These are phyloP conservation scores for Ajuga chamaepitys DNA, from an alignment of 257 asterid genomes.

Conservation along the genomic window DNA sequence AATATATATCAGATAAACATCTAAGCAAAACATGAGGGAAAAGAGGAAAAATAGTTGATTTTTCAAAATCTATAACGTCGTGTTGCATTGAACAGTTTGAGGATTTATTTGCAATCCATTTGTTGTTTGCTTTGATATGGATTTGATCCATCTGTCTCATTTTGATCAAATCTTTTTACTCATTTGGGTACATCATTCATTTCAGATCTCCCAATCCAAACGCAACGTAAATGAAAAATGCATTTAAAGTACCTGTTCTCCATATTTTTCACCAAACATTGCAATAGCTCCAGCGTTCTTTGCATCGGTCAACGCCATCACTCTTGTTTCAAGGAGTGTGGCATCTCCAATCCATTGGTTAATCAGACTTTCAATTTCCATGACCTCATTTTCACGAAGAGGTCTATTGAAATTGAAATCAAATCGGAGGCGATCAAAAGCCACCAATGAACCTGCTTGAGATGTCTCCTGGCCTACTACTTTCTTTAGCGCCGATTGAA, in stretches of 20 bases:
- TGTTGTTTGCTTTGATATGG: no score
- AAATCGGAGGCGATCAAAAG: constrained; percentile 85
- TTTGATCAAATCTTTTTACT: no score
- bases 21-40: background rate
- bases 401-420: constrained; percentile 90
- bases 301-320: constrained; percentile 76
- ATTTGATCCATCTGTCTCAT: no score
- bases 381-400: constrained; percentile 58
- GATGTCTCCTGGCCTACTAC: constrained; percentile 89
- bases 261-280: constrained; percentile 97
- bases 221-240: no score
- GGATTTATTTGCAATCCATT: no score
- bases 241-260: constrained; percentile 94
- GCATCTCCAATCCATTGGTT: constrained; percentile 87
- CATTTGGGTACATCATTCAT: no score
- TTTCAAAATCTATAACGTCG: background rate
- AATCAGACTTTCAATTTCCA: constrained; percentile 67
- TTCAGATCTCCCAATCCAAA: no score
- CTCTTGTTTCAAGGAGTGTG: constrained; percentile 61
- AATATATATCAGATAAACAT: background rate
- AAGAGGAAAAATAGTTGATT: background rate
- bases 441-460: constrained; percentile 96
- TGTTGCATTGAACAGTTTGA: background rate
- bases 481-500: constrained; percentile 86
- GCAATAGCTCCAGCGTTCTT: constrained; percentile 93